A percentile compares a stretch with the other conserved stretches of the same genome.
Conservation (phyloP, 306 rosid genomes). For the Trifolium pratense region DNA sequence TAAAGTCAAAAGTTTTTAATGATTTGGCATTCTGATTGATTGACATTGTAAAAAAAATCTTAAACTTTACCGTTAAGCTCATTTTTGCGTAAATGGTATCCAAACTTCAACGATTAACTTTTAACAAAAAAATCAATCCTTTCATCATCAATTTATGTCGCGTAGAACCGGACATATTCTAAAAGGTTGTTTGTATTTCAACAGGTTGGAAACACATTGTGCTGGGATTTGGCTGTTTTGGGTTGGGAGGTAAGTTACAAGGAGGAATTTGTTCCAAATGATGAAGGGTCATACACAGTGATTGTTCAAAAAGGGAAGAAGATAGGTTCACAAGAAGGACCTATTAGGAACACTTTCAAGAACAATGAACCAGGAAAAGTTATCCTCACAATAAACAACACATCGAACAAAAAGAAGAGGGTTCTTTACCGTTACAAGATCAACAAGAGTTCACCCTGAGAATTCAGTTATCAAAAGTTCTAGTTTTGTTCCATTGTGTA, state of each 20-base stretch:
- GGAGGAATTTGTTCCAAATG: slow-evolving; percentile 57
- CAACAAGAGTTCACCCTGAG: slow-evolving; percentile 41
- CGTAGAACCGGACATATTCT: not conserved
- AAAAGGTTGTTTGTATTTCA: slow-evolving; percentile 22
- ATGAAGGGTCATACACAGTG: slow-evolving; percentile 59
- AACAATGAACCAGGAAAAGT: not conserved
- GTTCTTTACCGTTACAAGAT: slow-evolving; percentile 54
- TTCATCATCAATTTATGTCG: not conserved
- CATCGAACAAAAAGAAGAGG: slow-evolving; percentile 53
- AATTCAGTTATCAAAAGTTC: not conserved
- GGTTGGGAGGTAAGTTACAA: slow-evolving; percentile 68
- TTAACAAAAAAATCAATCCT: not conserved
- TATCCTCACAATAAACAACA: slow-evolving; percentile 48
- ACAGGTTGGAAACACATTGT: slow-evolving; percentile 51
- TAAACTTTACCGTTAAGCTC: no score
- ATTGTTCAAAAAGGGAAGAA: slow-evolving; percentile 36
- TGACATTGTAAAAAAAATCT: no score
- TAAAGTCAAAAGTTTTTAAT: no score
- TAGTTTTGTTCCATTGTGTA: slow-evolving; percentile 13
- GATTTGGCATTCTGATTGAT: no score
- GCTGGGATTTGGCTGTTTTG: slow-evolving; percentile 58
- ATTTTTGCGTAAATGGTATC: no score
- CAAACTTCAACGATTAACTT: no score
- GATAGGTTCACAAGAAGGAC: not conserved
- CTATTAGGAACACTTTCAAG: not conserved